Evolutionary conservation across 1,284 basidiomycete genomes (phyloP).

Genomic region (Pseudomicrostroma phylloplanum): DNA sequence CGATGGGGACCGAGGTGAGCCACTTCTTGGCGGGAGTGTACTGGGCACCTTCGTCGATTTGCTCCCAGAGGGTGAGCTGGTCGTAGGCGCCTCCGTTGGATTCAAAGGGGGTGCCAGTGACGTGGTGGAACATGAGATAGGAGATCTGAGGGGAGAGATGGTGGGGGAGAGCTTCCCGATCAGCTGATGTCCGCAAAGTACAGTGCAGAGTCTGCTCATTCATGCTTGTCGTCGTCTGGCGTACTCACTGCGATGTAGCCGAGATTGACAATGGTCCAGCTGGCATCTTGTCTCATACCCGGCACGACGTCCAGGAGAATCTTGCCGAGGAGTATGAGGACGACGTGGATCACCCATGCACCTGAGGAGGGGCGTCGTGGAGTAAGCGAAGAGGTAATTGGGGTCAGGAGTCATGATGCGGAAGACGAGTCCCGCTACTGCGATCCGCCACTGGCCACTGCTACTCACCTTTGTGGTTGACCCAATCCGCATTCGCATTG

Average conservation of each 20-base stretch:
- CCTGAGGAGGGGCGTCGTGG: conserved; percentile 14
- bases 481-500: conserved; percentile 96
- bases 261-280: conserved; percentile 92
- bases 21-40: conserved; percentile 98
- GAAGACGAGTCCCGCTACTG: too few species aligned
- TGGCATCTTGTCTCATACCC: conserved; percentile 84
- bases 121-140: conserved; percentile 98
- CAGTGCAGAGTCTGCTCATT: neutral
- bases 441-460: too few species aligned
- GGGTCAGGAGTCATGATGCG: too few species aligned
- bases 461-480: conserved; percentile 89
- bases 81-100: conserved; percentile 84
- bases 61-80: conserved; percentile 95
- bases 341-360: conserved; percentile 94
- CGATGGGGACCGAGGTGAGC: conserved; percentile 83
- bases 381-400: neutral
- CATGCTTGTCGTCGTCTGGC: neutral
- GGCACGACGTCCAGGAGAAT: conserved; percentile 88
- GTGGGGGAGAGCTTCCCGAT: neutral
- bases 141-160: conserved; percentile 61
- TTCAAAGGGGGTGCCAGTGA: conserved; percentile 93
- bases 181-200: neutral
- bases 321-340: conserved; percentile 84
- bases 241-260: conserved; percentile 76
- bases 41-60: conserved; percentile 96